A percentile compares a stretch with the other conserved stretches of the same genome.
Evolutionary conservation across 1,284 basidiomycete genomes (phyloP).

Genomic region (Caloboletus inedulis): DNA sequence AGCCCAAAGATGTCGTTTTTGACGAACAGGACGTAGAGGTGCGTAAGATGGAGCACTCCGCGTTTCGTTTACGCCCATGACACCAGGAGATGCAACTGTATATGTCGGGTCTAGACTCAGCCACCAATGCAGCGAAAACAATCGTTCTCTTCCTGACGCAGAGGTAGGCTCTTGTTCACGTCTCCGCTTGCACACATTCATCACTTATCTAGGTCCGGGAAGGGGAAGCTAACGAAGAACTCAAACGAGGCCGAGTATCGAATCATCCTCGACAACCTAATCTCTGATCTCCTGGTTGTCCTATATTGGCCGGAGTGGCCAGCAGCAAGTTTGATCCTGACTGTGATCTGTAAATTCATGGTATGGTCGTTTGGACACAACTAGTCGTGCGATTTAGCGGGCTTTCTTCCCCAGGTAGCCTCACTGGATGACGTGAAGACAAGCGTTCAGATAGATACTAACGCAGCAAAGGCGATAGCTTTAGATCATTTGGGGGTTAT

Average conservation of each 20-base stretch:
- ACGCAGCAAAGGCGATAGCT: conserved; percentile 82
- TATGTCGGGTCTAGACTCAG: conserved; percentile 66
- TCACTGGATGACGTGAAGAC: conserved; percentile 81
- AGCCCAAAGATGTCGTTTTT: conserved; percentile 47
- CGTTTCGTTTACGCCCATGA: conserved; percentile 9
- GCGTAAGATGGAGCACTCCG: conserved; percentile 3
- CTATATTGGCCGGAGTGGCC: conserved; percentile 98
- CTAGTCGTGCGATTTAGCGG: not conserved
- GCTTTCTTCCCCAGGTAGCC: conserved; percentile 39
- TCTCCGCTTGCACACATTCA: not conserved
- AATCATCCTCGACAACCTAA: conserved; percentile 84
- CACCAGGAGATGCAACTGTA: conserved; percentile 66
- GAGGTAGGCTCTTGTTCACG: conserved; percentile 41
- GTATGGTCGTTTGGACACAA: conserved; percentile 40
- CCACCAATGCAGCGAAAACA: conserved; percentile 78
- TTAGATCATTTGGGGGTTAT: conserved; percentile 93
- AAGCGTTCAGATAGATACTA: conserved; percentile 61
- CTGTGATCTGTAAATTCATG: conserved; percentile 79
- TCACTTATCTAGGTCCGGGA: conserved; percentile 56
- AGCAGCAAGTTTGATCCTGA: conserved; percentile 78
- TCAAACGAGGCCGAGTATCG: conserved; percentile 90
- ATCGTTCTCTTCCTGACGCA: conserved; percentile 85
- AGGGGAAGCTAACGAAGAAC: conserved; percentile 81
- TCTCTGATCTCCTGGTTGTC: conserved; percentile 85
- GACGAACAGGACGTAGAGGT: conserved; percentile 68